Evolutionary conservation across 192 early-diverging fungal species (phyloP), one percentile per base, ranked within the genome.

Genomic region (Coemansia furcata): DNA sequence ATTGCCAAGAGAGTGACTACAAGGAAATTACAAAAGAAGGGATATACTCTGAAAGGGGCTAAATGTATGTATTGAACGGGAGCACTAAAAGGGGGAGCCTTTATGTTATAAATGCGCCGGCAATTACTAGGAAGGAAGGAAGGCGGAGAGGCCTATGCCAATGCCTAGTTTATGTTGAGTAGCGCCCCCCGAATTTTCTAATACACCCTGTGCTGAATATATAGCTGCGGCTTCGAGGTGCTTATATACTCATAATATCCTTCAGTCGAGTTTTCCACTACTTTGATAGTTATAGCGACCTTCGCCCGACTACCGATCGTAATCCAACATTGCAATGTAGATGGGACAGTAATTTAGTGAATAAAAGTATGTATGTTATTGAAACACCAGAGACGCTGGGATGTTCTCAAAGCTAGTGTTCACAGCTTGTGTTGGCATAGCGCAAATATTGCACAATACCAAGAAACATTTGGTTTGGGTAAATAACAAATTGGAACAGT

Each of bases 121-220:
- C 42, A 11, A 21, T 23, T 39, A 39, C 23, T n/a, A 62, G 26
- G 47, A 32, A 37, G 52, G 37, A 64, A 68, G 60, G 72, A 32
- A 55, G 40, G 30, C 46, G 63, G 42, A 43, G 26, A 47, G 39
- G 39, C 39, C 0, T 40, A 15, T 40, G 38, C 29, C 44, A 54
- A 64, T 57, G 60, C 72, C 72, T 68, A 64, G 62, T 38, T 23
- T 26, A 68, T 42, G 63, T 60, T 40, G 21, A 30, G 26, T 29
- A 54, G 26, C 50, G 50, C 50, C 50, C 26, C 50, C 29, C 50
- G 26, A 54, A 30, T 54, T 54, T 10, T 54, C 50, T 12, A 54
- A 15, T 54, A 26, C 14, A 8, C 26, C 10, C 12, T 54, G 21
- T 19, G 9, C 19, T 47, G 29, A 14, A 30, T 54, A 32, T 0